Base-by-base conservation (phyloP, 306 rosid species). In the Sicyos baderoa region DNA sequence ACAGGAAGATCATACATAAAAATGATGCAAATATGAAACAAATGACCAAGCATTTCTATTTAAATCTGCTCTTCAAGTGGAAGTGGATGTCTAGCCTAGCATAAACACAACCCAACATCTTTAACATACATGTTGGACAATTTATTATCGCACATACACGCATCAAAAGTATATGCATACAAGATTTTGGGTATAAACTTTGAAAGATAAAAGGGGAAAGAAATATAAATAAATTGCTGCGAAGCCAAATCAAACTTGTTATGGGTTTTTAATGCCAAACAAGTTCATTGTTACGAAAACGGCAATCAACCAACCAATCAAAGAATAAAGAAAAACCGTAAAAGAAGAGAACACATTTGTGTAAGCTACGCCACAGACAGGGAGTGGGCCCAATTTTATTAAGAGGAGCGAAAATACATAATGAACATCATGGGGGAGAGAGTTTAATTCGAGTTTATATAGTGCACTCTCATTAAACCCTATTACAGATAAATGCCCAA, bases 11-110 rank as follows among this genome's bases (percentile, higher is more conserved):
- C 17, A 63, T 42, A 63, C 29, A 65, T 5, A 22, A 35, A 37
- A 13, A 22, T 17, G 18, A 65, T 45, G 52, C 19, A 64, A 23
- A 64, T 12, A 44, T 21, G 70, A 45, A 64, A 14, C 18, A 23
- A 44, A 66, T 21, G n/a, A 48, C 55, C 55, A 47, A 45, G 21
- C 71, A 66, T 42, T 65, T 65, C 55, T 23, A 9, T 45, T 66
- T 19, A 21, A 19, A 32, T 65, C 21, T 21, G 19, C 27, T 44
- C 19, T n/a, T 19, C 8, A 4, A 21, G 14, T 44, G 45, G 19
- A 44, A 17, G 22, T 4, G n/a, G 35, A 13, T 44, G 51, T 37
- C 69, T 40, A 21, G 70, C 49, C 53, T 19, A 5, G 23, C 50
- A n/a, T 40, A 63, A 10, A 42, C 64, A 58, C 15, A 56, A 7